Percentiles rank a stretch among this genome's conserved stretches.
These are phyloP conservation scores for Fusarium nelsonii DNA, from an alignment of 2,329 filamentous ascomycete genomes.

Conservation along the genomic window DNA sequence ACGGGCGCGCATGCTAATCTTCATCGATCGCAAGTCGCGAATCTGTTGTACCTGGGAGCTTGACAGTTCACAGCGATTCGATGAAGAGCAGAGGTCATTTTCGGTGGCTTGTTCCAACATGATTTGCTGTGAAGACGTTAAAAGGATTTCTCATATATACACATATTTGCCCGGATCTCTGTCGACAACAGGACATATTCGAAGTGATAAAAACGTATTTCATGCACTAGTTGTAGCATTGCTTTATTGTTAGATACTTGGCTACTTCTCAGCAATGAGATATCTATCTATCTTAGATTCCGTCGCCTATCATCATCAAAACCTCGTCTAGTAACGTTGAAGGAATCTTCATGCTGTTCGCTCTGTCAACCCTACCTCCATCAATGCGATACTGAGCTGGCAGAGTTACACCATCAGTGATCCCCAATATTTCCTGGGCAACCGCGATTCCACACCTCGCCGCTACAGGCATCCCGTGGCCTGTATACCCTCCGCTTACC, in stretches of 20 bases:
- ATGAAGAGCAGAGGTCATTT: not conserved
- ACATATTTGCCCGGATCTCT: not conserved
- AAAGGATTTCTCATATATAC: not conserved
- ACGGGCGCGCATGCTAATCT: conserved; percentile 43
- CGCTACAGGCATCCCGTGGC: conserved; percentile 82
- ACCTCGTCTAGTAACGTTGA: conserved; percentile 48
- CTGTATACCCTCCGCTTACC: conserved; percentile 75
- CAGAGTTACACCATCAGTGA: conserved; percentile 55
- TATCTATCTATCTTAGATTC: not conserved
- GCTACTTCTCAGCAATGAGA: not conserved
- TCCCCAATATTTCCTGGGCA: conserved; percentile 68
- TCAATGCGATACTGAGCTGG: conserved; percentile 58
- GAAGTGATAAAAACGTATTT: not conserved
- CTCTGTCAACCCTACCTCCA: conserved; percentile 49
- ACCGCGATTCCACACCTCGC: conserved; percentile 74
- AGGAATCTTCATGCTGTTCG: conserved; percentile 37
- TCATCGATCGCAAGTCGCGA: not conserved
- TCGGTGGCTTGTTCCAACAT: not conserved
- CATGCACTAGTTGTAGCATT: not conserved
- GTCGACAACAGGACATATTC: not conserved
- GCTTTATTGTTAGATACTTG: not conserved
- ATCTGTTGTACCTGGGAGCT: not conserved
- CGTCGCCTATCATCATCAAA: conserved; percentile 37
- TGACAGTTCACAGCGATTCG: conserved; percentile 5
- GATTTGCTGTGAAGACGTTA: not conserved